A percentile compares a stretch with the other conserved stretches of the same genome.
Evolutionary conservation across 2,329 filamentous ascomycete genomes (phyloP).

Genomic region (Diplodia mutila): DNA sequence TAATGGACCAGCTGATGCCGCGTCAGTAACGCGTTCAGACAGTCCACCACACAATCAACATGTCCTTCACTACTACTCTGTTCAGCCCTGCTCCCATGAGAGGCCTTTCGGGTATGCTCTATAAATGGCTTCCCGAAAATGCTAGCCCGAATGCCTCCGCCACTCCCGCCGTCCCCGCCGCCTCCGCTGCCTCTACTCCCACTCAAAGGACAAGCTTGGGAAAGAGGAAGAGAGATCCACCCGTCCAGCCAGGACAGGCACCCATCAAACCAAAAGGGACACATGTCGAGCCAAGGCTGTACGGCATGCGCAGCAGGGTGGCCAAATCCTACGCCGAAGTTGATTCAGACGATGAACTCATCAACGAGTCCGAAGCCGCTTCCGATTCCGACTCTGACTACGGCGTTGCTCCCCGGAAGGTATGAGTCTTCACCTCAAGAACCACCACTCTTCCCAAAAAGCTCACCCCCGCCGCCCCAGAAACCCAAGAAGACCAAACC

Average conservation of each 20-base stretch:
- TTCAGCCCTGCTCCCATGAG: background rate
- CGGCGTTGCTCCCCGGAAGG: background rate
- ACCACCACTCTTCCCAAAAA: background rate
- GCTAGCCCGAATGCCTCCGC: background rate
- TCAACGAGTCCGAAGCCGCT: background rate
- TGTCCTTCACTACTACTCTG: conserved; percentile 5
- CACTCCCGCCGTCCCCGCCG: background rate
- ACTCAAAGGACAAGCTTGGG: background rate
- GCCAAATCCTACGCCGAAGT: background rate
- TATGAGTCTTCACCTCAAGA: background rate
- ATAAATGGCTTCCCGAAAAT: too few relatives aligned
- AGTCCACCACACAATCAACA: background rate
- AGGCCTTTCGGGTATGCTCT: background rate
- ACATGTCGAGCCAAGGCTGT: background rate
- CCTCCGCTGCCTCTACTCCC: background rate
- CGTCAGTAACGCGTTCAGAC: background rate
- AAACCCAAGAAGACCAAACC: conserved; percentile 19
- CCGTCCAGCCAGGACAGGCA: too few relatives aligned
- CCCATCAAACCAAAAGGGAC: background rate
- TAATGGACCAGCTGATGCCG: conserved; percentile 1
- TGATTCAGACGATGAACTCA: conserved; percentile 16
- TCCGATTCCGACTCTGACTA: background rate
- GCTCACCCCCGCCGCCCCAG: background rate
- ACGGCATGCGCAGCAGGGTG: background rate
- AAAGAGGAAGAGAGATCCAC: background rate